Conservation (phyloP, 352 stramenopile genomes). For the Achlya hypogyna region DNA sequence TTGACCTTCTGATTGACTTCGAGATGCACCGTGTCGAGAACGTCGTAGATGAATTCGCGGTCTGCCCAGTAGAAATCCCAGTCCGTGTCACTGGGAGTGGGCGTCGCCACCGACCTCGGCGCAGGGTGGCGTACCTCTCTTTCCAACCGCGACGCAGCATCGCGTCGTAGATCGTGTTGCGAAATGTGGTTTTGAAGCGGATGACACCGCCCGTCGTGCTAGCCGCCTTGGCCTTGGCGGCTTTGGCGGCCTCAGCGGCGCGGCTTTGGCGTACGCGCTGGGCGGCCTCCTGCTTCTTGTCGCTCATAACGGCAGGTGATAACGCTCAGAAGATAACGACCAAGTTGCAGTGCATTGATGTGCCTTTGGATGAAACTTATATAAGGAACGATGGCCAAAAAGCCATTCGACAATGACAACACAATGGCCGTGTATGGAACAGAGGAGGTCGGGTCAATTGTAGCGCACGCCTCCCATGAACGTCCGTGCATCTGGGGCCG, state of each 20-base stretch:
- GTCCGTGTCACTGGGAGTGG: slow-evolving; percentile 56
- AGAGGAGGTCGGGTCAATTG: too few species aligned
- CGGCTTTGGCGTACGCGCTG: slow-evolving; percentile 7
- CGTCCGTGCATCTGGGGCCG: slow-evolving; percentile 90
- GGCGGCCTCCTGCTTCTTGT: slow-evolving; percentile 13
- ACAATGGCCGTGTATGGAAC: neutral
- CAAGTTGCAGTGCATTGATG: neutral
- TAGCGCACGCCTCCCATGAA: slow-evolving; percentile 97
- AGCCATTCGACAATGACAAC: too few species aligned
- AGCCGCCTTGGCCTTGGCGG: neutral
- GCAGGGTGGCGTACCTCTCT: slow-evolving; percentile 40
- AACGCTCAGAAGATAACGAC: too few species aligned
- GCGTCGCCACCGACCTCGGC: too few species aligned
- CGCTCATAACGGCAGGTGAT: slow-evolving; percentile 19
- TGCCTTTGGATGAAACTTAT: neutral
- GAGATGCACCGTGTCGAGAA: slow-evolving; percentile 83
- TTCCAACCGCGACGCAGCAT: slow-evolving; percentile 84
- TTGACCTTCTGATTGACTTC: slow-evolving; percentile 82
- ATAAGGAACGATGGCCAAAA: too few species aligned
- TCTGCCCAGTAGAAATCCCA: slow-evolving; percentile 88
- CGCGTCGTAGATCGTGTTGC: slow-evolving; percentile 89
- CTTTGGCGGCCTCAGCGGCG: neutral
- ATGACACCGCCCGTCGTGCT: slow-evolving; percentile 26
- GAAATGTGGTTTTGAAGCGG: slow-evolving; percentile 86
- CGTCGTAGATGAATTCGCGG: slow-evolving; percentile 86